Base-by-base conservation (phyloP, 139 green algal species). In the Dunaliella sp. region DNA sequence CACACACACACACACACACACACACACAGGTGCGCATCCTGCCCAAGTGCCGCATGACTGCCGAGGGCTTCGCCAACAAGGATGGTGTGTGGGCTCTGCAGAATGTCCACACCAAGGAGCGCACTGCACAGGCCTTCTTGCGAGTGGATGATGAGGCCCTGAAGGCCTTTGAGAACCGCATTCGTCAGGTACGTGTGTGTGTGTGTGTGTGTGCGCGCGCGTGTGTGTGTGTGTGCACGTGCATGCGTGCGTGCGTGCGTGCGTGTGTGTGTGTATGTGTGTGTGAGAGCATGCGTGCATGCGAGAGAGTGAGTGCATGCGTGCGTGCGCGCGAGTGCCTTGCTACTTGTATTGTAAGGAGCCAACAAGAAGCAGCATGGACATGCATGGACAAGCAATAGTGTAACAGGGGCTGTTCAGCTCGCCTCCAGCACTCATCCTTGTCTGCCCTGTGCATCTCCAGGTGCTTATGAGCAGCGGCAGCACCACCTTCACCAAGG, bases 401-500 rank as follows among this genome's bases (percentile, higher is more conserved):
- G 32, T 25, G 24, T 81, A 26, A 36, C 76, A 34, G n/a, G n/a
- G n/a, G n/a, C n/a, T n/a, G n/a, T n/a, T n/a, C n/a, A n/a, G n/a
- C n/a, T n/a, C n/a, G n/a, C n/a, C n/a, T n/a, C n/a, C n/a, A n/a
- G n/a, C n/a, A n/a, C n/a, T n/a, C n/a, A n/a, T n/a, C n/a, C n/a
- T 7, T 65, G 48, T 65, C 48, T 65, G 7, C 48, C 16, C 48
- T 65, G 48, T 65, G 48, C 16, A 65, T 16, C 48, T 65, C 12
- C 89, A 94, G 86, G 93, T 99, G 78, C 93, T 99, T 80, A 99
- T 99, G 98, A 98, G 93, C 32, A 97, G 92, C 34, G 98, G 98
- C 84, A 94, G 93, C 85, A 99, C 84, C 83, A 99, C 97, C 48
- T 99, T 99, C 94, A 99, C 97, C 86, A 99, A 99, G 95, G 98